Evolutionary conservation across 1,284 basidiomycete genomes (phyloP).

Genomic region (Moesziomyces globuligerus): DNA sequence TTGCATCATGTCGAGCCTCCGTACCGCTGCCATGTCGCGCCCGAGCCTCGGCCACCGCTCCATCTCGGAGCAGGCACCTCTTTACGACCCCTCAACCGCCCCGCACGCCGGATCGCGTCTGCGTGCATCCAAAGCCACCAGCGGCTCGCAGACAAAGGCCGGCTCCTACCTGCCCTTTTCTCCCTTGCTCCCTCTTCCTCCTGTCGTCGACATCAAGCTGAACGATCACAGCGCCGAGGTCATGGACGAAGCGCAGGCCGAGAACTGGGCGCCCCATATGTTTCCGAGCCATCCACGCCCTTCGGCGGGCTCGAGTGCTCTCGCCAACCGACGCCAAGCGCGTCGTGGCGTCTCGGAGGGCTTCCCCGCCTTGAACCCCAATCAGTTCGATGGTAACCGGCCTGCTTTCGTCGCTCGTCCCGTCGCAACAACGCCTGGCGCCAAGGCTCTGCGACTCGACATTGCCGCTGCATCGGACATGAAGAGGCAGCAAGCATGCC

Average conservation of each 20-base stretch:
- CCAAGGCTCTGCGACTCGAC: slow-evolving; percentile 33
- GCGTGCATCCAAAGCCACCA: slow-evolving; percentile 26
- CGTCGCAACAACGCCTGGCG: slow-evolving; percentile 1
- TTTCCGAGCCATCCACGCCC: neutral
- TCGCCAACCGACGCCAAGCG: slow-evolving; percentile 32
- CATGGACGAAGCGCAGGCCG: slow-evolving; percentile 10
- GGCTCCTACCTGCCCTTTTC: slow-evolving; percentile 37
- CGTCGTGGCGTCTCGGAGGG: slow-evolving; percentile 33
- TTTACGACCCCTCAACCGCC: slow-evolving; percentile 23
- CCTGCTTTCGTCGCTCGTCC: slow-evolving; percentile 1
- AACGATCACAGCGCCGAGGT: neutral
- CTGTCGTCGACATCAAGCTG: slow-evolving; percentile 10
- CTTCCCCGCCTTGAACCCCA: slow-evolving; percentile 6
- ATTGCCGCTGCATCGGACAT: slow-evolving; percentile 27
- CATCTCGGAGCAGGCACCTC: slow-evolving; percentile 43
- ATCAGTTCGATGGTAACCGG: slow-evolving; percentile 7
- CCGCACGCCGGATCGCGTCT: slow-evolving; percentile 27
- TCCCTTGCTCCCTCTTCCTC: slow-evolving; percentile 37
- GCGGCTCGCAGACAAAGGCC: slow-evolving; percentile 18
- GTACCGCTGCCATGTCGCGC: slow-evolving; percentile 13
- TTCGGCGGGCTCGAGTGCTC: slow-evolving; percentile 3
- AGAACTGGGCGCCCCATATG: slow-evolving; percentile 15
- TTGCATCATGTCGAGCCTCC: slow-evolving; percentile 14
- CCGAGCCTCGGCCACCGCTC: slow-evolving; percentile 37
- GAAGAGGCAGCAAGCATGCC: slow-evolving; percentile 9